phyloP scores from a whole-genome alignment of 306 rosid species.

The Malus fusca region DNA sequence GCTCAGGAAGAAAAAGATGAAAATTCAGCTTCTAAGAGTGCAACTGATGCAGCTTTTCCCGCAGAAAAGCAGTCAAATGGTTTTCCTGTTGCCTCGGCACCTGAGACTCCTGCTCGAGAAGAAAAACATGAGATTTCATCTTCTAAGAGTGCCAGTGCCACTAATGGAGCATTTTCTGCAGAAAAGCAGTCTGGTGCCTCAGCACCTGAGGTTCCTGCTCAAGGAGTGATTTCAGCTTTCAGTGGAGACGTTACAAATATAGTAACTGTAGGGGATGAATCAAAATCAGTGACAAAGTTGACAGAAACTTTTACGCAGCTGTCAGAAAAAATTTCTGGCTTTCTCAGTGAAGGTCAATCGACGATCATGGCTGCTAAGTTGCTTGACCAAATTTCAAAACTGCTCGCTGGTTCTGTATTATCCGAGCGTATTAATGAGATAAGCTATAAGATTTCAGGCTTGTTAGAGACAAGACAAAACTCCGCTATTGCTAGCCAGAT shows the following conservation, averaged over 20 bases:
- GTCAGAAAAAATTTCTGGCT: slow-evolving; percentile 84
- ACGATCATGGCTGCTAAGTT: slow-evolving; percentile 59
- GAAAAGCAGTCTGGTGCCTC: slow-evolving; percentile 27
- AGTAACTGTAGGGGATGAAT: slow-evolving; percentile 72
- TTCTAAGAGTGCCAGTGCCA: neutral
- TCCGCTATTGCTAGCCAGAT: slow-evolving; percentile 65
- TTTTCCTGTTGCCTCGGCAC: slow-evolving; percentile 22
- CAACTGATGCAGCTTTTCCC: slow-evolving; percentile 37
- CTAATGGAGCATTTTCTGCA: neutral
- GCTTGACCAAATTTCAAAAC: slow-evolving; percentile 78
- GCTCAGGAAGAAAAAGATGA: slow-evolving; percentile 40
- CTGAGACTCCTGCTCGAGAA: slow-evolving; percentile 35
- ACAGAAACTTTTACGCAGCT: slow-evolving; percentile 60
- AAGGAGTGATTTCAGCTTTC: slow-evolving; percentile 24
- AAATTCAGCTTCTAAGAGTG: slow-evolving; percentile 40
- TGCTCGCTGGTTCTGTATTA: slow-evolving; percentile 65
- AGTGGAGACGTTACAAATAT: slow-evolving; percentile 31
- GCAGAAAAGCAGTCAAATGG: slow-evolving; percentile 35
- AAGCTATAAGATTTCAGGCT: slow-evolving; percentile 48
- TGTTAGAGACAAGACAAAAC: slow-evolving; percentile 68
- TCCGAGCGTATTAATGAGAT: slow-evolving; percentile 69
- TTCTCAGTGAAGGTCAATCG: slow-evolving; percentile 83
- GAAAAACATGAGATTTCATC: slow-evolving; percentile 26
- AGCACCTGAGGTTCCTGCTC: slow-evolving; percentile 29
- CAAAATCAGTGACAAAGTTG: slow-evolving; percentile 53